Percentiles rank a stretch among this genome's conserved stretches.
These are phyloP conservation scores for Chrysoporthe deuterocubensis DNA, from an alignment of 2,329 filamentous ascomycete species.

Conservation along the genomic window DNA sequence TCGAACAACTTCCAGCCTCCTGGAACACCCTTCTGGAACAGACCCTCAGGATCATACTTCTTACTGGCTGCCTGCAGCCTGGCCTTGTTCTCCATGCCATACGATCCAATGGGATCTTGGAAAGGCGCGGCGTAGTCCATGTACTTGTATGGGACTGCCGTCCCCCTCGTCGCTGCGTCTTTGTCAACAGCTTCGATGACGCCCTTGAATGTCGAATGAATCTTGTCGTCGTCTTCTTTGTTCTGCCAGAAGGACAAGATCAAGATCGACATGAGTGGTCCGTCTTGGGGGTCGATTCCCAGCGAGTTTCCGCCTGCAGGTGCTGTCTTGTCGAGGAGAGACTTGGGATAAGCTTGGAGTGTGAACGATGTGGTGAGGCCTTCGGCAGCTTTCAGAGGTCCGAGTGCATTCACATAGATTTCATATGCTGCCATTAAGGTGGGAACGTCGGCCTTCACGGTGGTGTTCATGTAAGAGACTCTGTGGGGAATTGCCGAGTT, in stretches of 20 bases:
- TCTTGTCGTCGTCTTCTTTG: conserved; percentile 36
- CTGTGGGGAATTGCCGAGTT: too few relatives aligned
- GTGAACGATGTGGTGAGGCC: conserved; percentile 43
- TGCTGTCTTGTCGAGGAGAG: too few relatives aligned
- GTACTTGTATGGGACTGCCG: background rate
- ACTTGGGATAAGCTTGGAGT: conserved; percentile 31
- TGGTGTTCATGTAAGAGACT: too few relatives aligned
- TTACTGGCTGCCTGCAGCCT: conserved; percentile 2
- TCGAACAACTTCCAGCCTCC: too few relatives aligned
- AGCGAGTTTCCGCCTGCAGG: conserved; percentile 44
- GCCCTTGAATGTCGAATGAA: conserved; percentile 27
- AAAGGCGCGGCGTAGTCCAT: conserved; percentile 20
- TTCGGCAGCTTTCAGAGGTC: conserved; percentile 18
- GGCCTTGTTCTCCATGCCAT: conserved; percentile 14
- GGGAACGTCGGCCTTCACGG: too few relatives aligned
- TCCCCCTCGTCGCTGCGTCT: background rate
- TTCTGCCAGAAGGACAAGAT: conserved; percentile 34
- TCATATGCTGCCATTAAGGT: too few relatives aligned
- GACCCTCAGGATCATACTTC: conserved; percentile 17
- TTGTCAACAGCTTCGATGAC: background rate
- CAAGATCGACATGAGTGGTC: conserved; percentile 41
- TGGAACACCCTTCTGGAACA: conserved; percentile 18
- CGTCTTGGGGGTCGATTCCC: conserved; percentile 41
- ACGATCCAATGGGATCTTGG: conserved; percentile 11
- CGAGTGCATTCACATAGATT: too few relatives aligned